These are phyloP conservation scores for Besnoitia besnoiti DNA, from an alignment of 169 alveolate species.

Conservation along the genomic window DNA sequence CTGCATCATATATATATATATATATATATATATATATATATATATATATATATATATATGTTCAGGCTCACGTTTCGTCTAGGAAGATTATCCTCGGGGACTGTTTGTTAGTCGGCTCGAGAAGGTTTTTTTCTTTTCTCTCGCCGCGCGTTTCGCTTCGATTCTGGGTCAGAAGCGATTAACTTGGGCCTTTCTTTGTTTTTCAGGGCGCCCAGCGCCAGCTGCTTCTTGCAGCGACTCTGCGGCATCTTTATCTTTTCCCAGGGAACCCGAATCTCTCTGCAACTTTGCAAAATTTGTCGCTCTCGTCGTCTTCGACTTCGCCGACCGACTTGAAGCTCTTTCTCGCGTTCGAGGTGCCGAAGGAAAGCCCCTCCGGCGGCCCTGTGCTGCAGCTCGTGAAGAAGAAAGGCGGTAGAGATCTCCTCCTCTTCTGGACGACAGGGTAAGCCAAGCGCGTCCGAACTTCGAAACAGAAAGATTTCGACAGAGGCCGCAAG, in stretches of 20 bases:
- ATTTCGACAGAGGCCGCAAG: not conserved
- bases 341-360: conserved; percentile 4
- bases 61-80: not conserved
- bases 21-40: not conserved
- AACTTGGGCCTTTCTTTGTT: too few species aligned
- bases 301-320: not conserved
- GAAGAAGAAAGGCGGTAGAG: not conserved
- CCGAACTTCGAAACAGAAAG: not conserved
- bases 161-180: too few species aligned
- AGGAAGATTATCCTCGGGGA: too few species aligned
- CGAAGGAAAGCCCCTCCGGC: not conserved
- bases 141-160: too few species aligned
- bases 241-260: conserved; percentile 12
- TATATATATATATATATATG: not conserved
- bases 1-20: not conserved
- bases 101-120: too few species aligned
- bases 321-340: not conserved
- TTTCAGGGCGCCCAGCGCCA: not conserved
- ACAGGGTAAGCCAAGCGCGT: not conserved
- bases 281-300: not conserved
- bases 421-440: conserved; percentile 15
- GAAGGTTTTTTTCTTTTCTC: too few species aligned
- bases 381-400: conserved; percentile 4
- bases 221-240: conserved; percentile 13
- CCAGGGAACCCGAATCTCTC: not conserved